Evolutionary conservation across 2,329 filamentous ascomycete species (phyloP), one percentile per base, ranked within the genome.

Genomic region (Gliomastix tumulicola): DNA sequence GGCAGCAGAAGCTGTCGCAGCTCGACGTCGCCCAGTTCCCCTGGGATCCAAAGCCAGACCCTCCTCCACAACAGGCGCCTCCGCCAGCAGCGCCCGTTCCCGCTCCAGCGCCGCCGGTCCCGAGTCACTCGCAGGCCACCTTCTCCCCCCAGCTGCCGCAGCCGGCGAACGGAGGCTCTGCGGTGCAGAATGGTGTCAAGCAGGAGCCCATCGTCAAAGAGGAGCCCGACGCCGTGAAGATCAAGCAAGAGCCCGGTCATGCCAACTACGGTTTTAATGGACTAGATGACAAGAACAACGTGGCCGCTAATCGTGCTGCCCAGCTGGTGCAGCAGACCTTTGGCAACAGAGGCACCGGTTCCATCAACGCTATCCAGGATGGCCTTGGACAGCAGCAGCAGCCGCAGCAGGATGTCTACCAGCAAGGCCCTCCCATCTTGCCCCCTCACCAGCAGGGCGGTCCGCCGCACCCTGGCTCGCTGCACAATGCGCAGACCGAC

Each of bases 1-100:
- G 92, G 92, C 89, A 97, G 69, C 74, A 82, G 51, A 96, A 94
- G 63, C 74, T 98, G 23, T 84, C 89, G 2, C 79, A 80, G 48
- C 79, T 94, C 46, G 79, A 84, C 47, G 83, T 97, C 43, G 92
- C 92, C 41, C 70, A 77, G 39, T 96, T 97, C 57, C 90, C 92
- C 10, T 98, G 92, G 92, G 92, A 98, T 56, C 90, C 92, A 30
- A 82, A 84, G 55, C 82, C 84, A 34, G 81, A 84, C 36, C 74
- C 76, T 56, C 44, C 65, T 48, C 50, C 68, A 51, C 52, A n/a
- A n/a, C n/a, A n/a, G n/a, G n/a, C 54, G 64, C 39, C 59, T 60
- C 55, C 65, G 39, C 59, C 56, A 39, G 31, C 38, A 13, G 25
- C 38, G 20, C 28, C 53, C 49, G 38, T 58, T 50, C 43, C 52